Percentiles rank a stretch among this genome's conserved stretches.
Evolutionary conservation across 2,329 filamentous ascomycete genomes (phyloP).

Genomic region (Dothidotthia symphoricarpi): DNA sequence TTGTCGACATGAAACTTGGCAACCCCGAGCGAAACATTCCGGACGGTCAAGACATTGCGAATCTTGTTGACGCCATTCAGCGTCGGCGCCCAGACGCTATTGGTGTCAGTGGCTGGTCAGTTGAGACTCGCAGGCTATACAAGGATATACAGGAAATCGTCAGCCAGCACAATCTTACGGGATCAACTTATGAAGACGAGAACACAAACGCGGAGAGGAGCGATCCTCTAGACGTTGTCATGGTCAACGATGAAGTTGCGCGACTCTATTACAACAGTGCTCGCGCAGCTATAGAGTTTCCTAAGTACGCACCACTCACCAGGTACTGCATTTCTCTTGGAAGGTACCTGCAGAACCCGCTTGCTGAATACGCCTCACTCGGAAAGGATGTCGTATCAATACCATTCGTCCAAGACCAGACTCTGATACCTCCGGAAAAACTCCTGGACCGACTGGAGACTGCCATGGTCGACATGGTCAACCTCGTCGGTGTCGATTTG

Average conservation of each 20-base stretch:
- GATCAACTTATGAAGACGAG: constrained; percentile 75
- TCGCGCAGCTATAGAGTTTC: constrained; percentile 75
- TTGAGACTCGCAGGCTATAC: constrained; percentile 80
- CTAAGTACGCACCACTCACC: constrained; percentile 72
- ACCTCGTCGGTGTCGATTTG: constrained; percentile 91
- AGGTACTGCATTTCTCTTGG: constrained; percentile 89
- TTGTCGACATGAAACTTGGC: constrained; percentile 69
- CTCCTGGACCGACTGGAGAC: constrained; percentile 83
- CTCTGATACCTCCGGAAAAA: constrained; percentile 83
- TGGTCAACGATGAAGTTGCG: constrained; percentile 97
- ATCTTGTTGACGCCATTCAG: constrained; percentile 75
- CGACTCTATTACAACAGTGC: constrained; percentile 90
- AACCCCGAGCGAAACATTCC: constrained; percentile 66
- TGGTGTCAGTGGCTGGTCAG: constrained; percentile 82
- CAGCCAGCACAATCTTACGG: constrained; percentile 71
- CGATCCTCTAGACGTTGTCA: constrained; percentile 80
- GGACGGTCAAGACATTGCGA: constrained; percentile 63
- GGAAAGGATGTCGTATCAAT: constrained; percentile 85
- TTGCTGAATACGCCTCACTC: constrained; percentile 94
- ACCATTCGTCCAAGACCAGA: constrained; percentile 85
- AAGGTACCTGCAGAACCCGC: constrained; percentile 88
- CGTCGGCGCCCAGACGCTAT: constrained; percentile 85
- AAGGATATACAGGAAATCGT: constrained; percentile 79
- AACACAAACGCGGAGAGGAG: constrained; percentile 69
- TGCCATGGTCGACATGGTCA: constrained; percentile 98